Evolutionary conservation across 2,329 filamentous ascomycete genomes (phyloP), one percentile per base, ranked within the genome.

Genomic region (Eutypa lata): DNA sequence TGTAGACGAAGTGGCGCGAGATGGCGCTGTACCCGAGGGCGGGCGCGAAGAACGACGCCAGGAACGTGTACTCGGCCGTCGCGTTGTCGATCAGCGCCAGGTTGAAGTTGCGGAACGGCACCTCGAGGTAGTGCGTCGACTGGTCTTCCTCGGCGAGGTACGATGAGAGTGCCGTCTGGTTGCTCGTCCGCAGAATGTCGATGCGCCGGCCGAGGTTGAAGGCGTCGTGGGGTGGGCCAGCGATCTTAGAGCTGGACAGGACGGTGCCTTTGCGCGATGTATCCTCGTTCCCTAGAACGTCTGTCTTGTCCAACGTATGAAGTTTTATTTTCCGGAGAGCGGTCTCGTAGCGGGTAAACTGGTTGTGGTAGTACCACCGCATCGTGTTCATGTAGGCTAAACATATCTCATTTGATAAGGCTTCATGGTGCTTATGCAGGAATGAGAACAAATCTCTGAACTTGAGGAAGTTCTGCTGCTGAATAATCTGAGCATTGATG

Each of bases 321-420:
- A 97, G 71, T 65, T 89, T 93, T 55, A 99, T 80, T 69, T 91
- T 95, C 51, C 88, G 87, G 6, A 99, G 77, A 0, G 94, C 87
- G 61, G 87, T 86, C 58, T 89, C 85, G 69, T 99, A 99, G 33
- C 93, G 86, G 3, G 83, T 86, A 67, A 99, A 99, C 68, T 97
- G 90, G 59, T 89, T 94, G 50, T 88, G 74, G 68, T 97, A 97
- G 67, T 99, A 99, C 94, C 94, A 99, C 50, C 91, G 85, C 91
- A 99, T 99, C 0, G 95, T 99, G 69, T 97, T 96, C 75, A 95
- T 87, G 65, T 99, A 99, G 3, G 95, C 94, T 68, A 91, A 88
- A 8, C 86, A 86, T 59, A 99, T 96, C 70, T 99, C 90, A 50
- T 92, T 87, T 8, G 90, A 91, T 6, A 99, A 82, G n/a, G 83